Evolutionary conservation across 2,329 filamentous ascomycete genomes (phyloP), one percentile per base, ranked within the genome.

Genomic region (Talaromyces sp.): DNA sequence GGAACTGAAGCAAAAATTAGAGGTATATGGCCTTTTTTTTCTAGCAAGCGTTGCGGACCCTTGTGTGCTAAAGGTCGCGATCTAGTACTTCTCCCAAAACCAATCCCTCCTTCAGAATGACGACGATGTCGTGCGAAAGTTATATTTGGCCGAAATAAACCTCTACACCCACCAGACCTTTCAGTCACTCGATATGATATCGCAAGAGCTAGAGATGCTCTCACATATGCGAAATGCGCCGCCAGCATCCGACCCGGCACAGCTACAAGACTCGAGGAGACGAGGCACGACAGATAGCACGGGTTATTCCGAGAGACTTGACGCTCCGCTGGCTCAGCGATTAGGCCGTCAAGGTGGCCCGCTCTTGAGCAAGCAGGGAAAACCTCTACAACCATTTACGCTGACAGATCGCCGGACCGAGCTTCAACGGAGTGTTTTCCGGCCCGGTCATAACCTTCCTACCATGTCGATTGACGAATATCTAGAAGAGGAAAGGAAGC

Each of bases 391-490:
- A 67, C 93, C 93, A 0, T 98, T 99, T 70, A 97, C 92, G 1
- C 81, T 99, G 24, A 81, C 96, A 4, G 88, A 89, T 62, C 88
- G 83, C 65, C 84, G 95, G 41, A 86, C 91, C 63, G 87, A 91
- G 63, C 76, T 96, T 62, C 85, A 87, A 62, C 82, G 87, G 61
- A 89, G 89, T 2, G 93, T 99, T 0, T 99, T 99, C 76, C 84
- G 90, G 59, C 86, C 91, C 0, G 91, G 95, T 8, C 95, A 99
- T 73, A 97, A 91, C 75, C 78, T 99, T 61, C 95, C 95, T 0
- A 98, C 95, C 3, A 98, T 99, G 95, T 90, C 86, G 1, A 97
- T 99, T 63, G 95, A 99, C 68, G 95, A 99, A 78, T 99, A 98
- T 71, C 81, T 99, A 17, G 95, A 96, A 57, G 93, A 98, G 75